Conservation (phyloP, 805 yeast species). For the Yamadazyma insecticola region DNA sequence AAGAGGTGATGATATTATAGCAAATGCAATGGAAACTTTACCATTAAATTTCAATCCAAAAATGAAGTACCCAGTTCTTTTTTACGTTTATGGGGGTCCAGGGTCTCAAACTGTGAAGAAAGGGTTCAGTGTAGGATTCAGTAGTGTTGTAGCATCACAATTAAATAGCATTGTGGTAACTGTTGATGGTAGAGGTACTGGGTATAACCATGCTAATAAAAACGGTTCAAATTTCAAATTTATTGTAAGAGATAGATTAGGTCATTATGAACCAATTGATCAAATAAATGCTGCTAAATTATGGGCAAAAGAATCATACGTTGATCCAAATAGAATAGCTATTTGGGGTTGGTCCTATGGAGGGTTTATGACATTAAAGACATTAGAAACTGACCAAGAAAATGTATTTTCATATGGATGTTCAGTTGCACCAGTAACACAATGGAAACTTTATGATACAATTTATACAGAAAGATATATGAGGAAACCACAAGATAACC, state of each 20-base stretch:
- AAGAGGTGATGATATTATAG: slow-evolving; percentile 40
- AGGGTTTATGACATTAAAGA: slow-evolving; percentile 87
- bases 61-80: slow-evolving; percentile 76
- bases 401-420: slow-evolving; percentile 79
- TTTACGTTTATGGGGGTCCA: slow-evolving; percentile 94
- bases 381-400: slow-evolving; percentile 76
- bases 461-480: slow-evolving; percentile 93
- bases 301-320: slow-evolving; percentile 60
- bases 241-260: slow-evolving; percentile 75
- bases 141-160: slow-evolving; percentile 72
- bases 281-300: slow-evolving; percentile 79
- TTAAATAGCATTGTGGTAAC: slow-evolving; percentile 84
- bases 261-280: slow-evolving; percentile 77
- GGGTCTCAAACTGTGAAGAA: slow-evolving; percentile 80
- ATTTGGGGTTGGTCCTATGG: slow-evolving; percentile 99
- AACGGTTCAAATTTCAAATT: slow-evolving; percentile 57
- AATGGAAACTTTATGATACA: slow-evolving; percentile 89
- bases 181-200: slow-evolving; percentile 97
- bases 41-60: slow-evolving; percentile 67
- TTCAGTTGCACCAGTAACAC: slow-evolving; percentile 97
- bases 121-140: slow-evolving; percentile 56
- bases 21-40: slow-evolving; percentile 69
- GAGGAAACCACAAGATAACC: slow-evolving; percentile 73
- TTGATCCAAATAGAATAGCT: slow-evolving; percentile 63
- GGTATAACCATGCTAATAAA: slow-evolving; percentile 65